A percentile compares a stretch with the other conserved stretches of the same genome.
These are phyloP conservation scores for Fusarium sp. DNA, from an alignment of 2,329 filamentous ascomycete species.

Conservation along the genomic window DNA sequence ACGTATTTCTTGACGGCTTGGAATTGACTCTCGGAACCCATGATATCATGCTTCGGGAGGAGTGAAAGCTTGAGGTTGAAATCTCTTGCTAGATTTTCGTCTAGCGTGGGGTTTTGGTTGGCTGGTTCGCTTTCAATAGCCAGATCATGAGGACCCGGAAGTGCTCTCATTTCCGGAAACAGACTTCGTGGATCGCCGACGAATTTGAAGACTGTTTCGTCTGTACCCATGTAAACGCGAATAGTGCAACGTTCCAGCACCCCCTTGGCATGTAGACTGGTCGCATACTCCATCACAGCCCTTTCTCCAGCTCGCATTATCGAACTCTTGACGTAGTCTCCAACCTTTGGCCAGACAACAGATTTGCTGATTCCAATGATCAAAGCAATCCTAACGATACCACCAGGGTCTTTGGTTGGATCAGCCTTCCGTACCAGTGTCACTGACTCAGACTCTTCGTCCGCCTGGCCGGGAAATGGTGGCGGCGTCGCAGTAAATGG, in stretches of 20 bases:
- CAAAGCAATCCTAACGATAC: background rate
- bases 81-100: background rate
- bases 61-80: background rate
- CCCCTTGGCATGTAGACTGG: background rate
- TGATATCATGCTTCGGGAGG: background rate
- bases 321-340: background rate
- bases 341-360: background rate
- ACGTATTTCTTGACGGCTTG: background rate
- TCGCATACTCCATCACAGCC: background rate
- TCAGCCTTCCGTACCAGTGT: background rate
- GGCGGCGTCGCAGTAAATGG: background rate
- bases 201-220: background rate
- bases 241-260: background rate
- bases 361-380: background rate
- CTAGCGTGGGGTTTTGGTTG: background rate
- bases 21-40: slow-evolving; percentile 1
- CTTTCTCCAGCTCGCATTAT: background rate
- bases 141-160: background rate
- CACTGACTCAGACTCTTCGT: background rate
- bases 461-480: background rate
- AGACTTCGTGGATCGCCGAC: background rate
- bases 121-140: background rate
- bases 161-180: background rate
- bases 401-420: background rate
- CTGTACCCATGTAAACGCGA: background rate